Base-by-base conservation (phyloP, 331 rosid genomes). In the Spiraea crenata region DNA sequence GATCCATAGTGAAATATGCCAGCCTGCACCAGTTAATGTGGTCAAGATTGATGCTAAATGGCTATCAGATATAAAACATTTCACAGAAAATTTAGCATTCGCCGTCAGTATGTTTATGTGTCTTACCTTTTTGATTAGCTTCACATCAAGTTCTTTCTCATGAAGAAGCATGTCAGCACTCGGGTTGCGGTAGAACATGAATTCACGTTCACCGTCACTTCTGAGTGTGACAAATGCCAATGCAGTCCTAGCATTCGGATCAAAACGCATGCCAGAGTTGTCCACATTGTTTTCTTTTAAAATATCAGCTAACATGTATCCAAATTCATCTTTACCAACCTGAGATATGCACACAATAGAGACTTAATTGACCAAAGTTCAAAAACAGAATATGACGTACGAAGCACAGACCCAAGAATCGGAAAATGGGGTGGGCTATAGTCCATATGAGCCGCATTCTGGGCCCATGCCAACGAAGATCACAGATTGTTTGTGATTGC, bases 311-410 rank as follows among this genome's bases (percentile, higher is more conserved):
- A 92, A 77, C 89, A 89, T 86, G 70, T 83, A 73, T 56, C 98
- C 96, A 61, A 92, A 92, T 60, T 86, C 98, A 81, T 92, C 98
- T 40, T 74, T 86, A 44, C 98, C 98, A 57, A 92, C 98, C 96
- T 92, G 71, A 62, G 39, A 63, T 25, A 25, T 51, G 64, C 47
- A 34, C 62, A 74, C 4, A 4, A 49, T 37, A 51, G 61, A 19
- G 44, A 39, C 50, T 38, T 68, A 5, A 50, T 10, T 34, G 25
- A 38, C 9, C 37, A 38, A 3, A 67, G 15, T 5, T 35, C 6
- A 42, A 10, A 19, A 49, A 3, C 19, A 49, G 54, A 49, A 10
- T 42, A 42, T 42, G 9, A 7, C 61, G 31, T 25, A 25, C 1
- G 31, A 25, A 25, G 31, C 31, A 25, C 31, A 2, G 31, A 2